phyloP scores from a whole-genome alignment of 2,329 filamentous ascomycete species.

The Talaromyces islandicus region DNA sequence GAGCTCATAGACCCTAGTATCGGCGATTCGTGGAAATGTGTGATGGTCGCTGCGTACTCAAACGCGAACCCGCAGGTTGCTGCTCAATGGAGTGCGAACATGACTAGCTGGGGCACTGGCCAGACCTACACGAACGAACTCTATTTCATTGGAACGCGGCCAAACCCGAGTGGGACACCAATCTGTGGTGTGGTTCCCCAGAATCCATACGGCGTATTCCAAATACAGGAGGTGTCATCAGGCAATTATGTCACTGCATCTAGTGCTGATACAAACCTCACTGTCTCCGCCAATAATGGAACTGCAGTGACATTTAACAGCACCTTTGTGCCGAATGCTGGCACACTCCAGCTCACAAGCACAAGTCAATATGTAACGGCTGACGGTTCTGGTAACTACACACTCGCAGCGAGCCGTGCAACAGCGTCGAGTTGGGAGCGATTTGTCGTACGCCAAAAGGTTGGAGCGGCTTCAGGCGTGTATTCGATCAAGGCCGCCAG shows the following conservation, averaged over 20 bases:
- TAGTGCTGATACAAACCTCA: not conserved
- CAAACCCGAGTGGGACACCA: not conserved
- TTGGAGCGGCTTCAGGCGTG: not conserved
- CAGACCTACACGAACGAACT: not conserved
- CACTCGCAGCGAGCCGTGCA: not conserved
- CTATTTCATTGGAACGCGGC: not conserved
- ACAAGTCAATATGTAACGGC: not conserved
- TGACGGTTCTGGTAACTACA: not conserved
- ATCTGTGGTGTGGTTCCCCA: not conserved
- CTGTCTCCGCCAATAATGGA: not conserved
- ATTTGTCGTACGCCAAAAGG: not conserved
- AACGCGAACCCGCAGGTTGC: not conserved
- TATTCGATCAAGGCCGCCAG: not conserved
- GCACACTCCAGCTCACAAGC: not conserved
- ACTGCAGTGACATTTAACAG: not conserved
- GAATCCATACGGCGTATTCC: not conserved
- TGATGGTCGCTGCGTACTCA: not conserved
- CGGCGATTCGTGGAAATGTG: not conserved
- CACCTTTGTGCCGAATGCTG: not conserved
- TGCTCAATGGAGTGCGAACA: not conserved
- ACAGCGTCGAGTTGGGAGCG: not conserved
- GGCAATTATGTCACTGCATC: not conserved
- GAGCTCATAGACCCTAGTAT: not conserved
- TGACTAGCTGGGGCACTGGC: not conserved
- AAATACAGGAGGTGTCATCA: not conserved